phyloP scores from a whole-genome alignment of 2,329 filamentous ascomycete genomes.

The Colletotrichum sp. region DNA sequence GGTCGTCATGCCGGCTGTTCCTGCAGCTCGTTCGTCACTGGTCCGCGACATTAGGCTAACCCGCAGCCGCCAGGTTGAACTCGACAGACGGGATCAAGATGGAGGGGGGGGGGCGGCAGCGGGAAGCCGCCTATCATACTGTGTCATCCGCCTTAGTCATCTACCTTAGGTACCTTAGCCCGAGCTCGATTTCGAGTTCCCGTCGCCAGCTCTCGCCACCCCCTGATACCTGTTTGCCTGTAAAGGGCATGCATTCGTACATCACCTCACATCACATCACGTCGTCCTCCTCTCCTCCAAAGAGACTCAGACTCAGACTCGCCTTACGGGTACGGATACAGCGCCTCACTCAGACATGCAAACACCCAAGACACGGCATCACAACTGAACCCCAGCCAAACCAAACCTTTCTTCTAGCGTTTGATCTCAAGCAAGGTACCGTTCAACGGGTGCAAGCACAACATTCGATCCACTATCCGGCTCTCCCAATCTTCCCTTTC shows the following conservation, averaged over 20 bases:
- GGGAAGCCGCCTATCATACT: neutral
- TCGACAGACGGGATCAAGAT: neutral
- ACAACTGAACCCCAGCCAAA: neutral
- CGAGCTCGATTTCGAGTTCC: neutral
- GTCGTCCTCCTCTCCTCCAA: neutral
- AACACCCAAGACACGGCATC: neutral
- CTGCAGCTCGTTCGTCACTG: conserved; percentile 16
- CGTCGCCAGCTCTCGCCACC: neutral
- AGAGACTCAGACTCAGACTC: neutral
- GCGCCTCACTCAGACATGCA: neutral
- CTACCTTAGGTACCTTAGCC: neutral
- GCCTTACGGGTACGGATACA: neutral
- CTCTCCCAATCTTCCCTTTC: neutral
- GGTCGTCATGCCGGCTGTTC: conserved; percentile 1
- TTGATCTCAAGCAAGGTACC: neutral
- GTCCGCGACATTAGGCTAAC: neutral
- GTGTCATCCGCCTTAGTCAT: conserved; percentile 5
- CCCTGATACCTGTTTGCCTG: conserved; percentile 7
- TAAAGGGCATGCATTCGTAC: neutral
- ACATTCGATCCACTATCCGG: neutral
- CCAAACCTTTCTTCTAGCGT: neutral
- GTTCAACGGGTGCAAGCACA: neutral
- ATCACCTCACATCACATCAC: neutral
- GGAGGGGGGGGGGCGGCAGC: neutral
- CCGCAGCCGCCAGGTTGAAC: neutral